Evolutionary conservation across 2,329 filamentous ascomycete species (phyloP).

Genomic region (Paraconiothyrium sp.): DNA sequence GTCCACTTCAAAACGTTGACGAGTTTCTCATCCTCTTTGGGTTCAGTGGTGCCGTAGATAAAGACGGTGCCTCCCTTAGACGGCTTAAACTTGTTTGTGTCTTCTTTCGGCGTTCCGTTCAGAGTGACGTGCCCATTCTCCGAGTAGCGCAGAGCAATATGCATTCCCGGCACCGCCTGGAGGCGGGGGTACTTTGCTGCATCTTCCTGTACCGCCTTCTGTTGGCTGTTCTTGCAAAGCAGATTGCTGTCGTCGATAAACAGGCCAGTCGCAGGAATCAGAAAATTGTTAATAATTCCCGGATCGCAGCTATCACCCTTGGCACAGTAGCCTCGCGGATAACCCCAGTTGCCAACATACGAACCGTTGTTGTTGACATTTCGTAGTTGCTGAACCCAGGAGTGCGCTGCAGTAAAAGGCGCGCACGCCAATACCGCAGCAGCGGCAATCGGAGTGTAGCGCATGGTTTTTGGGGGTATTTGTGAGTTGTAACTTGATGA

Average conservation of each 20-base stretch:
- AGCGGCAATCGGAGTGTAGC: slow-evolving; percentile 24
- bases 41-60: slow-evolving; percentile 60
- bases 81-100: slow-evolving; percentile 52
- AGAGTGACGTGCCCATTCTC: slow-evolving; percentile 62
- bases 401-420: slow-evolving; percentile 62
- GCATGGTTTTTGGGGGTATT: slow-evolving; percentile 24
- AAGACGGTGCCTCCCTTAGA: slow-evolving; percentile 57
- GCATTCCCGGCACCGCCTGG: slow-evolving; percentile 59
- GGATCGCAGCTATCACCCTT: slow-evolving; percentile 68
- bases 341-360: slow-evolving; percentile 76
- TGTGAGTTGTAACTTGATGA: slow-evolving; percentile 5
- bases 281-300: slow-evolving; percentile 64
- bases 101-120: slow-evolving; percentile 39
- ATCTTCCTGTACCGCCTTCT: slow-evolving; percentile 61
- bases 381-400: slow-evolving; percentile 82
- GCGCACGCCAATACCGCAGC: slow-evolving; percentile 32
- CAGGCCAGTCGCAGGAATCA: slow-evolving; percentile 62
- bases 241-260: slow-evolving; percentile 62
- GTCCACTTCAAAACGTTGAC: slow-evolving; percentile 82
- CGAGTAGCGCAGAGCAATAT: slow-evolving; percentile 59
- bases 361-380: slow-evolving; percentile 77
- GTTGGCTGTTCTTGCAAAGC: slow-evolving; percentile 73
- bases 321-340: slow-evolving; percentile 73
- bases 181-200: slow-evolving; percentile 68
- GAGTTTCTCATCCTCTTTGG: slow-evolving; percentile 65